These are phyloP conservation scores for Teunomyces aglyptinius DNA, from an alignment of 805 yeast genomes.

Conservation along the genomic window DNA sequence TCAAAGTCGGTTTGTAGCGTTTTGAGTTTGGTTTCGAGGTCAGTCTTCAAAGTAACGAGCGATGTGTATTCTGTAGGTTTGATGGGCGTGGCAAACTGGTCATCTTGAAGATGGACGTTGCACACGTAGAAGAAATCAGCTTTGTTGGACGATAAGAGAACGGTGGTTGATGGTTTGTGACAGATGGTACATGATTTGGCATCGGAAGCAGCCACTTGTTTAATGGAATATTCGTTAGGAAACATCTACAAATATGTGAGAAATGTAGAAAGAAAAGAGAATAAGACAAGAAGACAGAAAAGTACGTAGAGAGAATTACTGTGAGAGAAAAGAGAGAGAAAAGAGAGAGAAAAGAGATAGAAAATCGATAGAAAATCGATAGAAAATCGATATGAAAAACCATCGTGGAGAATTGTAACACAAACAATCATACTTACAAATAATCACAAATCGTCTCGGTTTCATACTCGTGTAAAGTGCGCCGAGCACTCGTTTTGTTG, in stretches of 20 bases:
- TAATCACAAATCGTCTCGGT: too few relatives aligned
- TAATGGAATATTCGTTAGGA: conserved; percentile 40
- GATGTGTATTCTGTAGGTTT: conserved; percentile 35
- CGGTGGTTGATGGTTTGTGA: conserved; percentile 47
- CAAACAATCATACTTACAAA: too few relatives aligned
- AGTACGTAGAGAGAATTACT: too few relatives aligned
- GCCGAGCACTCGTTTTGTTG: background rate
- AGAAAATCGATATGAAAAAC: too few relatives aligned
- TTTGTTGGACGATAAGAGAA: conserved; percentile 45
- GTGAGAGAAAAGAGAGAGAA: too few relatives aligned
- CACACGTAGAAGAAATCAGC: conserved; percentile 56
- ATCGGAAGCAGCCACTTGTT: conserved; percentile 42
- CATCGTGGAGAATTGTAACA: too few relatives aligned
- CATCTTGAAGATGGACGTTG: conserved; percentile 45
- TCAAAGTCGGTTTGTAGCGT: conserved; percentile 24
- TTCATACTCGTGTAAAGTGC: background rate
- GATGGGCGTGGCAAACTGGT: conserved; percentile 41
- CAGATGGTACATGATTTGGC: conserved; percentile 50
- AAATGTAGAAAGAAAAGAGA: too few relatives aligned
- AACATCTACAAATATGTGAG: background rate
- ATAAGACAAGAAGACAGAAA: too few relatives aligned
- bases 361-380: too few relatives aligned
- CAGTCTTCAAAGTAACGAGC: conserved; percentile 20
- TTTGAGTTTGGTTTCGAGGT: conserved; percentile 16
- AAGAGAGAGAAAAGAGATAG: too few relatives aligned